Evolutionary conservation across 2,329 filamentous ascomycete species (phyloP), one percentile per base, ranked within the genome.

Genomic region (Alternaria novae-zelandiae): DNA sequence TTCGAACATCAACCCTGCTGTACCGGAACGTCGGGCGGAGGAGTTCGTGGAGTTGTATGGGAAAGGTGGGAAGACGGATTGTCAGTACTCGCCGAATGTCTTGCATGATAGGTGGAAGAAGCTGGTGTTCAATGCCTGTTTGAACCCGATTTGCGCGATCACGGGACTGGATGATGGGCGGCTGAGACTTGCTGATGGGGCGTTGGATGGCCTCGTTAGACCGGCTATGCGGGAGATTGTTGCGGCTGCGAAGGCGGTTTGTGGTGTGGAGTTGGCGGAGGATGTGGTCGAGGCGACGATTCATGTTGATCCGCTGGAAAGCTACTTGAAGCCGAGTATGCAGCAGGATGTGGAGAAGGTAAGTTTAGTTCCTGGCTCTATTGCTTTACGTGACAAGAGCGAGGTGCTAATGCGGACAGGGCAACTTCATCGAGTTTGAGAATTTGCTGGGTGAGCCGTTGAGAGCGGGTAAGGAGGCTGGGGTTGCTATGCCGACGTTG

Each of bases 401-500:
- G 30, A 26, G 11, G 5, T 44, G 30, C 62, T 54, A 17, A 59
- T 4, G 12, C 9, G 8, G 36, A 20, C 23, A 83, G 83, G 83
- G 85, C 15, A 87, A 87, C 68, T 85, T 82, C 56, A 84, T 86
- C 62, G 87, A 89, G 72, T 82, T 83, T 51, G 86, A 88, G 71
- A 86, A 84, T 64, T 81, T 88, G 36, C 74, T 88, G 4, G 86
- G 86, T 2, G 86, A 88, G 76, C 85, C 86, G n/a, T 63, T 88
- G 49, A 77, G 84, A 3, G 86, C 86, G 67, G 87, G 82, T 0
- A 81, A 82, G 65, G 73, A 71, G 30, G 73, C 79, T 0, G 85
- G 85, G 1, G 85, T 88, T 2, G 61, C 77, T 2, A 84, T 84
- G 76, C 86, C 86, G 0, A 85, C 82, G 15, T 73, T 88, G 30